Evolutionary conservation across 352 stramenopile genomes (phyloP).

Genomic region (Phytopythium oedochilum): DNA sequence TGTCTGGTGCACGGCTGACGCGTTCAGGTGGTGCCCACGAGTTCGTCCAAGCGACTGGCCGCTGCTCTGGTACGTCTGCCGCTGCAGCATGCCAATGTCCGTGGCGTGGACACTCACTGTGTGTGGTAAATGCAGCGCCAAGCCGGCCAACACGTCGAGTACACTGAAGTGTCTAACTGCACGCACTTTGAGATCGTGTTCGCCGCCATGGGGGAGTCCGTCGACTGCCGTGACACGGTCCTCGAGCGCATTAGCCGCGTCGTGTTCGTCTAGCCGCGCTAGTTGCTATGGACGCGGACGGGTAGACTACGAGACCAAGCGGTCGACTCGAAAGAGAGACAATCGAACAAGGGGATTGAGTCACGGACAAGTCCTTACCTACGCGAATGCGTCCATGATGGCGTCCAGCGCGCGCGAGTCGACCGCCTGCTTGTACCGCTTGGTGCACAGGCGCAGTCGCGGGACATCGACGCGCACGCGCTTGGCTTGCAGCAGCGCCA

Average conservation of each 20-base stretch:
- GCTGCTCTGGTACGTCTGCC: slow-evolving; percentile 30
- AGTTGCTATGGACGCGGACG: neutral
- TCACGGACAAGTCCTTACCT: too few relatives aligned
- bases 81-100: neutral
- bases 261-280: slow-evolving; percentile 4
- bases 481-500: slow-evolving; percentile 39
- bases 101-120: neutral
- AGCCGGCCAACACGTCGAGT: slow-evolving; percentile 34
- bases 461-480: slow-evolving; percentile 31
- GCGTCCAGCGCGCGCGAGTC: slow-evolving; percentile 27
- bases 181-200: slow-evolving; percentile 64
- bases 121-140: slow-evolving; percentile 16
- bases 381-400: slow-evolving; percentile 46
- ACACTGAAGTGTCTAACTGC: slow-evolving; percentile 33
- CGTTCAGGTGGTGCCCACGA: slow-evolving; percentile 18
- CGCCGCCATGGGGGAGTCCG: slow-evolving; percentile 56
- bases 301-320: too few relatives aligned
- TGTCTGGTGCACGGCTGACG: neutral
- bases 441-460: slow-evolving; percentile 47
- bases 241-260: slow-evolving; percentile 40
- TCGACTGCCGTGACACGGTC: slow-evolving; percentile 32
- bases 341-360: neutral
- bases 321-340: neutral
- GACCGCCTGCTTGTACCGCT: slow-evolving; percentile 58
- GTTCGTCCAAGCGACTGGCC: slow-evolving; percentile 50